These are phyloP conservation scores for Ceratobasidium sp. DNA, from an alignment of 1,284 basidiomycete genomes.

Conservation along the genomic window DNA sequence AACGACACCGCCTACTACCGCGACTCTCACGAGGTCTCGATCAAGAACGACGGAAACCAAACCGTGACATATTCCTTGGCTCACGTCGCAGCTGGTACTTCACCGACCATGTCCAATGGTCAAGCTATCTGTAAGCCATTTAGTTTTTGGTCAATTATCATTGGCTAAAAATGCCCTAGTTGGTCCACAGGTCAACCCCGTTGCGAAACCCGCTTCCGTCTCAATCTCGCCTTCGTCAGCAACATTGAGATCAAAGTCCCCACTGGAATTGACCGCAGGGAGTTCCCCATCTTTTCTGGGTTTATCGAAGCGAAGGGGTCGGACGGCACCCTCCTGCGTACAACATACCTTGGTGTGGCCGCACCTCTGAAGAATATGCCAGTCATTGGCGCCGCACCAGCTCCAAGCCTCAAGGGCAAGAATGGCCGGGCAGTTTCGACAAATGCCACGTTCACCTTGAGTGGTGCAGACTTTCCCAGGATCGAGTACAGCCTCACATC, in stretches of 20 bases:
- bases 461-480: slow-evolving; percentile 4
- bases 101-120: slow-evolving; percentile 56
- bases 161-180: background rate
- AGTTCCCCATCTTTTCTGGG: slow-evolving; percentile 52
- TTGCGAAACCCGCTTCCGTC: slow-evolving; percentile 48
- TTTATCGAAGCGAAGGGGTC: slow-evolving; percentile 44
- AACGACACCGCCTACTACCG: slow-evolving; percentile 72
- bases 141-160: background rate
- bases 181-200: slow-evolving; percentile 49
- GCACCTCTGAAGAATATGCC: slow-evolving; percentile 52
- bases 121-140: background rate
- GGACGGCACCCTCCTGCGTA: slow-evolving; percentile 37
- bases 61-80: slow-evolving; percentile 47
- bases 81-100: slow-evolving; percentile 48
- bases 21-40: slow-evolving; percentile 45
- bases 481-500: slow-evolving; percentile 49
- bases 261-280: slow-evolving; percentile 46
- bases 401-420: slow-evolving; percentile 10
- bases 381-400: slow-evolving; percentile 49
- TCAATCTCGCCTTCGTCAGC: slow-evolving; percentile 45
- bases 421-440: background rate
- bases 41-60: slow-evolving; percentile 49
- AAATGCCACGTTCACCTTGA: slow-evolving; percentile 49
- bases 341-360: slow-evolving; percentile 51
- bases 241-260: slow-evolving; percentile 53